These are phyloP conservation scores for Vachellia pachyceras DNA, from an alignment of 306 rosid genomes.

Conservation along the genomic window DNA sequence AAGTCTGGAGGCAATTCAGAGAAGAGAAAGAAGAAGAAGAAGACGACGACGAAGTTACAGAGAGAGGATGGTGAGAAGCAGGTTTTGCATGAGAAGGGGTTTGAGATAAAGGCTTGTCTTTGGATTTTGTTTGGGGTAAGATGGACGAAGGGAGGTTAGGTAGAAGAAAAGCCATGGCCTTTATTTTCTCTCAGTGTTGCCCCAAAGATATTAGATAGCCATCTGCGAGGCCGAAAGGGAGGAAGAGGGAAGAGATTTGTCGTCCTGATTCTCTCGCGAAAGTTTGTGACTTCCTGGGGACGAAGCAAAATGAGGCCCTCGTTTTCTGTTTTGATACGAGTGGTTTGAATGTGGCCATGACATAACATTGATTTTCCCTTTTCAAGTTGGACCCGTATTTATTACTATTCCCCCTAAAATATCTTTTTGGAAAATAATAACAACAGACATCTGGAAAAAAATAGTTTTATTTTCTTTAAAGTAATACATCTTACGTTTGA, in stretches of 20 bases:
- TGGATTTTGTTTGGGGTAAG: constrained; percentile 60
- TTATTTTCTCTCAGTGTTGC: constrained; percentile 23
- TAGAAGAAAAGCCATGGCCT: constrained; percentile 82
- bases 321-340: constrained; percentile 45
- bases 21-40: constrained; percentile 21
- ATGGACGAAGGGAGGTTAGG: constrained; percentile 68
- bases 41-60: constrained; percentile 34
- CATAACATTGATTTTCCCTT: constrained; percentile 34
- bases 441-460: not conserved
- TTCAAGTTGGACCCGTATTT: constrained; percentile 26
- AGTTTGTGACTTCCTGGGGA: constrained; percentile 35
- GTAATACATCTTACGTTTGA: too few species aligned
- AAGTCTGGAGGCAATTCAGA: constrained; percentile 47
- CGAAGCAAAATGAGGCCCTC: constrained; percentile 46
- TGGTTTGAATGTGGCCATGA: constrained; percentile 64
- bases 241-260: constrained; percentile 15
- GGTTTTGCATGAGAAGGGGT: constrained; percentile 49
- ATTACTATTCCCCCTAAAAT: not conserved
- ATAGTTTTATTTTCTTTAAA: not conserved
- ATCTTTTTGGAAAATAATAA: not conserved
- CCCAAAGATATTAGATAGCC: constrained; percentile 35
- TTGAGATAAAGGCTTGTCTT: constrained; percentile 52
- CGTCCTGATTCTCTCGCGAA: not conserved
- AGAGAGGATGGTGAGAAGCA: constrained; percentile 42
- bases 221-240: constrained; percentile 29